Base-by-base conservation (phyloP, 2,329 filamentous ascomycete species). In the Pseudopithomyces maydicus region DNA sequence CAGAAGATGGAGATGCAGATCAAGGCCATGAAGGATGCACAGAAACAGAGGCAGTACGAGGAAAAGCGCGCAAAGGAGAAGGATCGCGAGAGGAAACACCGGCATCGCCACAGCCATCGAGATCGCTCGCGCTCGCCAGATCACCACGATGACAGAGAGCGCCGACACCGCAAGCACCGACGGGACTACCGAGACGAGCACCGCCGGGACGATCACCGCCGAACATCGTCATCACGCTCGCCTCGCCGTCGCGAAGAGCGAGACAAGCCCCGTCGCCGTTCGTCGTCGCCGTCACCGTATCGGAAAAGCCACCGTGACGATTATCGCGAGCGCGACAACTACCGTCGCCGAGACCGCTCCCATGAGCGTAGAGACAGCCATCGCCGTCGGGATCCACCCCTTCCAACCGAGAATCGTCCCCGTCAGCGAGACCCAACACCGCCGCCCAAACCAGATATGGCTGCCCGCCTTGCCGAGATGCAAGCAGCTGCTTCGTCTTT, bases 1-100 rank as follows among this genome's bases (percentile, higher is more conserved):
- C 90, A 96, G 72, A 93, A 98, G 73, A 71, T 77, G 70, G 72
- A 75, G 58, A 67, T 74, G 68, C 70, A 90, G 69, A 73, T 96
- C 32, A 81, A 95, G 23, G 83, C 84, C 0, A 82, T 84, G 10
- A 87, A 87, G 62, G 80, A 82, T 54, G 81, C 79, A n/a, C 77
- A 74, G 71, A 74, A 72, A 54, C 64, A 67, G 65, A 75, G 60
- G 68, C 78, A 67, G 61, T 70, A 71, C 43, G 71, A 72, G 14
- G 70, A 73, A 53, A 73, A 74, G 58, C 65, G 66, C 4, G 57
- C 64, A 15, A 72, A 73, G 47, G 68, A 74, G 56, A 75, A 73
- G 54, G 75, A 78, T 43, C 67, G 71, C 36, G 74, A 76, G 76
- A 86, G 86, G 0, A 81, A 85, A 43, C 80, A 78, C 56, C 72